Evolutionary conservation across 345 rosid species (phyloP), one percentile per base, ranked within the genome.

Genomic region (Arabidopsis thaliana): DNA sequence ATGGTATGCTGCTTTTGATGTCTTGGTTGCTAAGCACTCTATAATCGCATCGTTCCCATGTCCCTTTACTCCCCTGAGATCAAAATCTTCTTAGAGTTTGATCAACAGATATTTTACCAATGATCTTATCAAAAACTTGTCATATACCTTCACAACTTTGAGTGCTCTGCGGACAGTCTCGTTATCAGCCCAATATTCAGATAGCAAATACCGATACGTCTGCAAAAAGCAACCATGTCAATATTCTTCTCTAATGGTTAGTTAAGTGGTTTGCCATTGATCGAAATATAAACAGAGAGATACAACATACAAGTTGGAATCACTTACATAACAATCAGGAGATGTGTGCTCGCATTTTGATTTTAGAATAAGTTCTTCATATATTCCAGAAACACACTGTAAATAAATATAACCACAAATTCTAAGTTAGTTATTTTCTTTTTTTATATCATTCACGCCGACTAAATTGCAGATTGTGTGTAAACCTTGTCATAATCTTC

Each of bases 371-470:
- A 8, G 16, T 16, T 55, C 72, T 20, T 50, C 24, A 44, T 50
- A 30, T 50, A 72, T 24, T 59, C 64, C 7, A 57, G 73, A 65
- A 60, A 66, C 36, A 67, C 73, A 72, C 81, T 78, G 72, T 38
- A 46, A 16, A 41, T 20, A 16, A n/a, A 46, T 12, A 41, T 20
- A 16, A n/a, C 33, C 55, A 53, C 23, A 69, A 22, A 22, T 34
- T 32, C 9, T 24, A 65, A 44, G 46, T 53, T 44, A 74, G 56
- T 41, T 6, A 25, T 55, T 3, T 13, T 23, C 0, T 7, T 1
- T 5, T 33, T 12, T 22, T 50, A 16, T 4, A 6, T 41, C 20
- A 8, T 13, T 13, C 0, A 25, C 7, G 23, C 28, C 30, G 22
- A 53, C 11, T 34, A 22, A 1, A 4, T 41, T 63, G 14, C 5